Conservation (phyloP, 2,329 filamentous ascomycete species). For the Pseudogymnoascus sp. region DNA sequence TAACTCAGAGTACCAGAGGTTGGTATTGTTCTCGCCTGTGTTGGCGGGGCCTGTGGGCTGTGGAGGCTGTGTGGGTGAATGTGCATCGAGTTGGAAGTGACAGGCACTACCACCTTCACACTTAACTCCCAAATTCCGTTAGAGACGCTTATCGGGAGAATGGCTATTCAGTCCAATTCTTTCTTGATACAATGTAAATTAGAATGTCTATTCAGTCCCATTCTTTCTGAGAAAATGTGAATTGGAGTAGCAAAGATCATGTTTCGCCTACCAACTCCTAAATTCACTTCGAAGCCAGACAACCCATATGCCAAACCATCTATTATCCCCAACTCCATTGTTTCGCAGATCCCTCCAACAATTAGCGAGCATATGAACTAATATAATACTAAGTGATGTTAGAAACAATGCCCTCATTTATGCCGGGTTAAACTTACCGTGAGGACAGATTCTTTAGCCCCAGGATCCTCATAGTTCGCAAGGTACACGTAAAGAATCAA, state of each 20-base stretch:
- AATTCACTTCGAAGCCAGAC: not conserved
- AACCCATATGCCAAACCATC: not conserved
- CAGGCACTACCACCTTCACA: not conserved
- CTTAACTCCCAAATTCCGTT: not conserved
- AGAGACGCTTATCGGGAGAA: not conserved
- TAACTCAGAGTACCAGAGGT: not conserved
- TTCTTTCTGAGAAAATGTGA: too few relatives aligned
- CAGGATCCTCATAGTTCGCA: constrained; percentile 39
- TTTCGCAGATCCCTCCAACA: not conserved
- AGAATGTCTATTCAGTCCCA: too few relatives aligned
- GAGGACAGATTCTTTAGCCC: constrained; percentile 1
- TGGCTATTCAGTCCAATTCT: not conserved
- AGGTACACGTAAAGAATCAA: constrained; percentile 79
- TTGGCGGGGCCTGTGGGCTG: not conserved
- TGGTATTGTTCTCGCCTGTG: not conserved
- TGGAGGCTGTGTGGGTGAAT: not conserved
- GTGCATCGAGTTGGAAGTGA: not conserved
- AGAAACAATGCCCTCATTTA: not conserved
- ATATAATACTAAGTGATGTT: not conserved
- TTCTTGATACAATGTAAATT: too few relatives aligned
- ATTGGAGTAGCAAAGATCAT: not conserved
- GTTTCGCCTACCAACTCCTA: not conserved
- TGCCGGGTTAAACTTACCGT: not conserved
- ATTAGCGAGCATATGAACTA: not conserved
- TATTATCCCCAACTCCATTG: not conserved